These are phyloP conservation scores for Nemophila menziesii DNA, from an alignment of 257 asterid species.

Conservation along the genomic window DNA sequence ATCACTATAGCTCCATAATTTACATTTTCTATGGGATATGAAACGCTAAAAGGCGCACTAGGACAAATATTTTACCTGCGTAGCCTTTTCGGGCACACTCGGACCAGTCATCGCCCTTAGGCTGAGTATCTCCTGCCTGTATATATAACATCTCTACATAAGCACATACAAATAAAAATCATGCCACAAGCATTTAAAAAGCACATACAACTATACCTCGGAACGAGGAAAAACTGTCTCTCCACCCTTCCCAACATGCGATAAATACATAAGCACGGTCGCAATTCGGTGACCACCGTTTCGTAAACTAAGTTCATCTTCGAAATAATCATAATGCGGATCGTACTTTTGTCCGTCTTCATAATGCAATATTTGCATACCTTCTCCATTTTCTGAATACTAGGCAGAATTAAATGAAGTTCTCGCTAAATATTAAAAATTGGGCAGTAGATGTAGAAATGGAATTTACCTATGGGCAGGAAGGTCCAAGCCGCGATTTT, in stretches of 20 bases:
- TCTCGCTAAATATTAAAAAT: too few relatives aligned
- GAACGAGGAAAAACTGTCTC: constrained; percentile 80
- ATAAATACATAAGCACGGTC: constrained; percentile 84
- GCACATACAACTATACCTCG: constrained; percentile 24
- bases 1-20: too few relatives aligned
- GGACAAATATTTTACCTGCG: constrained; percentile 43
- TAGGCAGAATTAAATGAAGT: neutral
- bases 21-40: too few relatives aligned
- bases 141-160: neutral
- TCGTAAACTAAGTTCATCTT: constrained; percentile 55
- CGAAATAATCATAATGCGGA: constrained; percentile 76
- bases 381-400: constrained; percentile 65
- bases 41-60: too few relatives aligned
- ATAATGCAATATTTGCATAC: constrained; percentile 69
- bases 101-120: constrained; percentile 64
- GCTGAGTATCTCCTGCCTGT: constrained; percentile 43
- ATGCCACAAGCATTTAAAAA: neutral
- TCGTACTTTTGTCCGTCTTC: constrained; percentile 85
- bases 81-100: constrained; percentile 83
- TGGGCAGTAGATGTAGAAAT: neutral
- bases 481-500: constrained; percentile 93
- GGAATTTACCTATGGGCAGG: constrained; percentile 64
- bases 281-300: constrained; percentile 83
- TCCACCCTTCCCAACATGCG: constrained; percentile 64
- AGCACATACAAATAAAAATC: neutral